Base-by-base conservation (phyloP, 306 rosid genomes). In the Trichosanthes truncata region DNA sequence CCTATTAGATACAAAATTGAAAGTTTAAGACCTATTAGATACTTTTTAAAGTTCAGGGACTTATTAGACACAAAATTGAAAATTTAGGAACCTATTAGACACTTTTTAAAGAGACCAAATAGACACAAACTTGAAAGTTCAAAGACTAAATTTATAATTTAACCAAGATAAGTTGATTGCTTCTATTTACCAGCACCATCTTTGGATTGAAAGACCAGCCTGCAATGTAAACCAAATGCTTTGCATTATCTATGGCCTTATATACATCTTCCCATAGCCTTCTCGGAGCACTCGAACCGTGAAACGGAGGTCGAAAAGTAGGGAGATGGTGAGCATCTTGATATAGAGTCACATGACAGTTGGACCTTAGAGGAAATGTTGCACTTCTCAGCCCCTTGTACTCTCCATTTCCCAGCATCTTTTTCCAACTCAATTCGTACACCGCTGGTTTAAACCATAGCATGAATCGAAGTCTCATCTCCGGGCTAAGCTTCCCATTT, bases 151-250 rank as follows among this genome's bases (percentile, higher is more conserved):
- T 49, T 49, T 49, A n/a, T 52, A 52, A 18, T 51, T 51, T 51
- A 17, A 51, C 21, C 5, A 51, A 51, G 67, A n/a, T 52, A 20
- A 21, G 80, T 76, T 38, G 53, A 63, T 49, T 63, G 40, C 40
- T 59, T 77, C 15, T 3, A 81, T 40, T 84, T 93, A 95, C 97
- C 97, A 95, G 85, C 84, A 87, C 84, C 87, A 89, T 84, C 55
- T 87, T 85, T 21, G 96, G 99, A 89, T 91, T 93, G 78, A 93
- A 90, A 79, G 99, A 91, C 99, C 99, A 95, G 82, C 97, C 99
- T 53, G 96, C 97, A 81, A 95, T 91, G 81, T 93, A 95, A 43
- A 95, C 76, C 53, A 95, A 88, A 78, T 89, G 76, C 72, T 90
- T 91, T 67, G 99, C 97, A 82, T 82, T 91, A 76, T 93, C 97